Conservation (phyloP, 2,329 filamentous ascomycete species). For the Paramyrothecium sp. region DNA sequence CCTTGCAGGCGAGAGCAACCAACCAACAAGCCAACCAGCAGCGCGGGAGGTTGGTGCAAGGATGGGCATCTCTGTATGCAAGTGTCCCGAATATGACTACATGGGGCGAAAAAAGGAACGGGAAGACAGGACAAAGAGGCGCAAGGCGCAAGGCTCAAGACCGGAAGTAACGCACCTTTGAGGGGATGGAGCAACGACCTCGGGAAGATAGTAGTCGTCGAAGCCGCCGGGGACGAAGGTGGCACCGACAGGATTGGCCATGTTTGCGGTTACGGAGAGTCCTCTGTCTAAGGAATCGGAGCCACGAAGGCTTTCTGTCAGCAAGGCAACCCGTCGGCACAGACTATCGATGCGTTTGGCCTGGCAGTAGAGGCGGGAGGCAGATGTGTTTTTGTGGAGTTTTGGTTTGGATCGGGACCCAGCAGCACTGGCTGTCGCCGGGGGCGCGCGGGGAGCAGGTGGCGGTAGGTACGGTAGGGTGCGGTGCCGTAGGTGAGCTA, state of each 20-base stretch:
- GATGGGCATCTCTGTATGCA: too few species aligned
- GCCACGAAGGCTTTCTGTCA: constrained; percentile 24
- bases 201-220: constrained; percentile 61
- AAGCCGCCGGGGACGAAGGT: constrained; percentile 58
- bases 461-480: too few species aligned
- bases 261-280: constrained; percentile 8
- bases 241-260: constrained; percentile 41
- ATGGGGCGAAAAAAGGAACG: background rate
- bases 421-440: too few species aligned
- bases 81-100: background rate
- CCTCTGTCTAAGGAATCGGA: constrained; percentile 17
- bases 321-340: constrained; percentile 9
- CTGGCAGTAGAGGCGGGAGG: constrained; percentile 18
- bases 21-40: constrained; percentile 14
- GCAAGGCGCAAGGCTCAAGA: constrained; percentile 6
- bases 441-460: too few species aligned
- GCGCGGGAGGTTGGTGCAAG: too few species aligned
- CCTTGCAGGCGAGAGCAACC: constrained; percentile 11
- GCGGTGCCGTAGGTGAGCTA: too few species aligned
- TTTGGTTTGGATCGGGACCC: too few species aligned
- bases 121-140: constrained; percentile 7
- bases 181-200: constrained; percentile 56
- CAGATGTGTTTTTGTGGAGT: constrained; percentile 2
- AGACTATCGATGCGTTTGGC: background rate
- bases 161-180: constrained; percentile 47